Percentiles rank a stretch among this genome's conserved stretches.
phyloP scores from a whole-genome alignment of 768 basidiomycete species.

The Boletus pseudopeckii region DNA sequence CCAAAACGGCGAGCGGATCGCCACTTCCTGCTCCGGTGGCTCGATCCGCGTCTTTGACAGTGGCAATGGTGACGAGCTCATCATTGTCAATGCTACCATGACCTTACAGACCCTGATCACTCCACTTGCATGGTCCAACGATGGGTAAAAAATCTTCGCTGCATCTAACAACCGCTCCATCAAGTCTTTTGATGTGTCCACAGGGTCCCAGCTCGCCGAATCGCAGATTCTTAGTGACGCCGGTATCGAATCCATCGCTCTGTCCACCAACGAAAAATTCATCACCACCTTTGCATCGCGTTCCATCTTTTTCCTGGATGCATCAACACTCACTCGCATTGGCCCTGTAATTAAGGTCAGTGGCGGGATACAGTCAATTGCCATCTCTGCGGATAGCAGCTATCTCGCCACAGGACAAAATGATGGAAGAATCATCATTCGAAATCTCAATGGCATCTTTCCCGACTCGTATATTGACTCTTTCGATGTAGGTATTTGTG shows the following conservation, averaged over 20 bases:
- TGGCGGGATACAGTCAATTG: fast-evolving
- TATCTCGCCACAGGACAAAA: not conserved
- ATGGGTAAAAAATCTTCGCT: not conserved
- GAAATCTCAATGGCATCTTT: not conserved
- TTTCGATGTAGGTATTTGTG: not conserved
- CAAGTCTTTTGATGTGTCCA: not conserved
- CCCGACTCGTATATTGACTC: not conserved
- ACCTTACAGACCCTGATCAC: not conserved
- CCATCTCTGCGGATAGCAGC: not conserved
- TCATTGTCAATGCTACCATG: too few species aligned
- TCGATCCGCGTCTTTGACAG: not conserved
- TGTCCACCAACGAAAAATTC: not conserved
- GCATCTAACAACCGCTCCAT: not conserved
- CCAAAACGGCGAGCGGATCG: not conserved
- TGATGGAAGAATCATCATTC: not conserved
- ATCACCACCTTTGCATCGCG: not conserved
- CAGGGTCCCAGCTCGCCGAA: not conserved
- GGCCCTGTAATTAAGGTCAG: not conserved
- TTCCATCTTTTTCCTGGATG: not conserved
- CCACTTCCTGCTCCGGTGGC: not conserved
- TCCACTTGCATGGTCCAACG: not conserved
- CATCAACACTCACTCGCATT: not conserved
- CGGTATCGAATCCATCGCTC: not conserved
- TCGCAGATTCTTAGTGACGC: not conserved
- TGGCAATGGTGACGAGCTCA: not conserved